Percentiles rank a stretch among this genome's conserved stretches.
These are phyloP conservation scores for Chalciporus sp. DNA, from an alignment of 1,284 basidiomycete genomes.

Conservation along the genomic window DNA sequence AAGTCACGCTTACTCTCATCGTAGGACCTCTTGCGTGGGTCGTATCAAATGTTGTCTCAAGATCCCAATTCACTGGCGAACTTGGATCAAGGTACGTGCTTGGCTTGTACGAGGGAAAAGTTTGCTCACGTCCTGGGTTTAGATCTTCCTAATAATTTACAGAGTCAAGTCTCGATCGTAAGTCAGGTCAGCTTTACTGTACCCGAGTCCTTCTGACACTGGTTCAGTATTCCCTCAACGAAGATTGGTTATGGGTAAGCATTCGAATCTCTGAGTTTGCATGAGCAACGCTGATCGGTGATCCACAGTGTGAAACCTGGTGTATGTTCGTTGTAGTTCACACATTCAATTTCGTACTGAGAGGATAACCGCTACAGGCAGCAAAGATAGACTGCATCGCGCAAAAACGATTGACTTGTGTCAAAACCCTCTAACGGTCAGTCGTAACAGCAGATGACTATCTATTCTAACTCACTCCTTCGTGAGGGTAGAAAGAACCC, in stretches of 20 bases:
- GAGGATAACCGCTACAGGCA: slow-evolving; percentile 44
- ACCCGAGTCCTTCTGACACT: slow-evolving; percentile 3
- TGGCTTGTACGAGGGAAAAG: not conserved
- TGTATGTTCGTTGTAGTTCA: slow-evolving; percentile 52
- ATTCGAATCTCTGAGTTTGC: not conserved
- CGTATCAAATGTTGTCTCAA: slow-evolving; percentile 91
- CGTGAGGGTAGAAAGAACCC: slow-evolving; percentile 80
- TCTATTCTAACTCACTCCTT: not conserved
- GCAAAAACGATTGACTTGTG: slow-evolving; percentile 93
- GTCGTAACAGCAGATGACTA: slow-evolving; percentile 29
- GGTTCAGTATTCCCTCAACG: slow-evolving; percentile 75
- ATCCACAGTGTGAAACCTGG: slow-evolving; percentile 79
- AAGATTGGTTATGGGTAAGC: slow-evolving; percentile 92
- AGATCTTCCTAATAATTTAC: slow-evolving; percentile 94
- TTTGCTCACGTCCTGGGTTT: not conserved
- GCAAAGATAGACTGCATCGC: slow-evolving; percentile 76
- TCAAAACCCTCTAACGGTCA: slow-evolving; percentile 87
- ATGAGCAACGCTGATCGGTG: slow-evolving; percentile 11
- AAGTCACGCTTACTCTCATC: slow-evolving; percentile 1
- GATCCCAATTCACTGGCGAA: slow-evolving; percentile 95
- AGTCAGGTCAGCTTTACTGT: slow-evolving; percentile 30
- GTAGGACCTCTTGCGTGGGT: slow-evolving; percentile 86
- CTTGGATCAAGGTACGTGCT: slow-evolving; percentile 80
- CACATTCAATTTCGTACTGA: slow-evolving; percentile 3
- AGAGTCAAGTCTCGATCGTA: slow-evolving; percentile 86